phyloP scores from a whole-genome alignment of 2,329 filamentous ascomycete species.

The Myriosclerotinia curreyana region DNA sequence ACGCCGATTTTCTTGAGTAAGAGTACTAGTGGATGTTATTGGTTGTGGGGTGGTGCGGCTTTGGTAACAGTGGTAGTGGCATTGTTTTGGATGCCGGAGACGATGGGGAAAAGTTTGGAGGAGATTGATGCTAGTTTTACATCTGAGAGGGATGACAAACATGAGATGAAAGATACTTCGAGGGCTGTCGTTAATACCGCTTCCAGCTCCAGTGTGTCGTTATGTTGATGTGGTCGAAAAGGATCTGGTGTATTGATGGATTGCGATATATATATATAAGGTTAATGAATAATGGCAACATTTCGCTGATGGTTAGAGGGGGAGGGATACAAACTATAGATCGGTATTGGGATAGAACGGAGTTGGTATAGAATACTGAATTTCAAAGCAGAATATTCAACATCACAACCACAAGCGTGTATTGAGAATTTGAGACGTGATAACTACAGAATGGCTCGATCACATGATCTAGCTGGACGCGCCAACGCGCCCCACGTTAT shows the following conservation, averaged over 20 bases:
- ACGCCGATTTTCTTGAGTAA: slow-evolving; percentile 37
- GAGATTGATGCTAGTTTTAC: slow-evolving; percentile 32
- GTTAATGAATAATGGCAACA: neutral
- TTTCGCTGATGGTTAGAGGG: neutral
- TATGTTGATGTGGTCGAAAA: neutral
- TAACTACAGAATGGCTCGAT: neutral
- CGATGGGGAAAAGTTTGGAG: slow-evolving; percentile 30
- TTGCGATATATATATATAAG: neutral
- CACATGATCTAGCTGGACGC: slow-evolving; percentile 1
- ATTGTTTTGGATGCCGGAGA: slow-evolving; percentile 38
- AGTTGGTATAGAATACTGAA: neutral
- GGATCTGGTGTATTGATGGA: neutral
- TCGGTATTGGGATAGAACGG: neutral
- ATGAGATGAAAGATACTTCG: neutral
- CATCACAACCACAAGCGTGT: no score
- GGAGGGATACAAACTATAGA: neutral
- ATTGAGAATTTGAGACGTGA: no score
- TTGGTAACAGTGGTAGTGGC: slow-evolving; percentile 28
- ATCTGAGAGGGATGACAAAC: neutral
- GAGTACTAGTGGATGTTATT: slow-evolving; percentile 34
- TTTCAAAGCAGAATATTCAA: neutral
- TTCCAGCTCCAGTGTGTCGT: neutral
- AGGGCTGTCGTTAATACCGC: neutral
- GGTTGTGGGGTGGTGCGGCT: slow-evolving; percentile 43
- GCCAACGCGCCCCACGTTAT: neutral